Base-by-base conservation (phyloP, 306 rosid species). In the Medicago arabica region DNA sequence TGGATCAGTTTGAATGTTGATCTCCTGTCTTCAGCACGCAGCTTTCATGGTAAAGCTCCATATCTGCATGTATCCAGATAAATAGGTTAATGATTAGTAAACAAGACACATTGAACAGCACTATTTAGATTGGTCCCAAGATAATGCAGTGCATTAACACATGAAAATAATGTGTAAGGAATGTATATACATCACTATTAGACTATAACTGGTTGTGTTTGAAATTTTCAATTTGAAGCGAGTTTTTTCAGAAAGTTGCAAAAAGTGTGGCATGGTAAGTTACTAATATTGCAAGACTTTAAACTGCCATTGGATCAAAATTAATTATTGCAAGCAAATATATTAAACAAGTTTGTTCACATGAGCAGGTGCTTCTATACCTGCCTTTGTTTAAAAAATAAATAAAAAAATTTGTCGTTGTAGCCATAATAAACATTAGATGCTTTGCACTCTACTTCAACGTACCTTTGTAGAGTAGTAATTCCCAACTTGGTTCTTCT, bases 1-100 rank as follows among this genome's bases (percentile, higher is more conserved):
- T 2, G 98, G 98, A 86, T 93, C 98, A 44, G 98, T 93, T 71
- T 93, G 98, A 78, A 91, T 88, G 40, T 84, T 86, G 54, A 93
- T 91, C 92, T 93, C 97, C 43, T 93, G 97, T 77, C 63, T 86
- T 80, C 98, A 93, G 80, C 98, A 93, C 4, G 97, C 92, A 40
- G 98, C 74, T 82, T 93, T 93, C 98, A 93, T 91, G 61, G 91
- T 19, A 87, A 93, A 93, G 86, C 85, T 91, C 98, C 98, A 93
- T 91, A 93, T 93, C 98, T 93, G 90, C 72, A 80, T 68, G 76
- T 72, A 73, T 46, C 61, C 74, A 67, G 38, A 61, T 68, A 68
- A 40, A 68, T 23, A 43, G 0, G 21, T 46, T 46, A 23, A 68
- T 1, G 23, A 68, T 14, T 14, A 38, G 41, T 44, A 40, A 43